Evolutionary conservation across 2,329 filamentous ascomycete species (phyloP).

Genomic region (Penicillium sclerotigenum): DNA sequence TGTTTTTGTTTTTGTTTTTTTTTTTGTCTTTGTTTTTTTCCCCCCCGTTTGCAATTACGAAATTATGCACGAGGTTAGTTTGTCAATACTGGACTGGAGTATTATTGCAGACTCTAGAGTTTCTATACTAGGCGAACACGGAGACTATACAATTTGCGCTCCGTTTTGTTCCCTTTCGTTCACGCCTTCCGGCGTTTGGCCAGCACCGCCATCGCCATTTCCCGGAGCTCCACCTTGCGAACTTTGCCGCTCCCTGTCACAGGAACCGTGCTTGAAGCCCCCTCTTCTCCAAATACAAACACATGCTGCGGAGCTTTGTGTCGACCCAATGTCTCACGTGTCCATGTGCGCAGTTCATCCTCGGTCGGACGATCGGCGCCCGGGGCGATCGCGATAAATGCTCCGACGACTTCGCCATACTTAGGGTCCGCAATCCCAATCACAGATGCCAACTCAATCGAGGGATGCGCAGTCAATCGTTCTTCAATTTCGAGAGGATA

Average conservation of each 20-base stretch:
- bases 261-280: constrained; percentile 53
- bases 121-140: neutral
- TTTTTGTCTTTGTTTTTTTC: no score
- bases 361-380: constrained; percentile 44
- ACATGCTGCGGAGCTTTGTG: constrained; percentile 69
- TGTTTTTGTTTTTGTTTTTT: no score
- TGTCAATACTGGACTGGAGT: neutral
- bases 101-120: neutral
- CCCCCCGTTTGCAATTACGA: neutral
- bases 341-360: constrained; percentile 61
- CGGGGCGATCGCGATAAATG: constrained; percentile 50
- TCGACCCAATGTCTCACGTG: constrained; percentile 57
- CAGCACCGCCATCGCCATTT: constrained; percentile 42
- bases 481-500: constrained; percentile 76
- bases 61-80: neutral
- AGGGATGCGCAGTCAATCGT: constrained; percentile 62
- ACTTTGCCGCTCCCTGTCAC: constrained; percentile 72
- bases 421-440: constrained; percentile 67
- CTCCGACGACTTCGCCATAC: constrained; percentile 70
- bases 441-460: constrained; percentile 63
- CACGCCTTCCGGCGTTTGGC: constrained; percentile 30
- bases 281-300: constrained; percentile 69
- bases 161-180: neutral
- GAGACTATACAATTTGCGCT: neutral
- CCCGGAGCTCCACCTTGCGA: constrained; percentile 58